A percentile compares a stretch with the other conserved stretches of the same genome.
Conservation (phyloP, 768 basidiomycete genomes). For the Pleurotus sapidus region DNA sequence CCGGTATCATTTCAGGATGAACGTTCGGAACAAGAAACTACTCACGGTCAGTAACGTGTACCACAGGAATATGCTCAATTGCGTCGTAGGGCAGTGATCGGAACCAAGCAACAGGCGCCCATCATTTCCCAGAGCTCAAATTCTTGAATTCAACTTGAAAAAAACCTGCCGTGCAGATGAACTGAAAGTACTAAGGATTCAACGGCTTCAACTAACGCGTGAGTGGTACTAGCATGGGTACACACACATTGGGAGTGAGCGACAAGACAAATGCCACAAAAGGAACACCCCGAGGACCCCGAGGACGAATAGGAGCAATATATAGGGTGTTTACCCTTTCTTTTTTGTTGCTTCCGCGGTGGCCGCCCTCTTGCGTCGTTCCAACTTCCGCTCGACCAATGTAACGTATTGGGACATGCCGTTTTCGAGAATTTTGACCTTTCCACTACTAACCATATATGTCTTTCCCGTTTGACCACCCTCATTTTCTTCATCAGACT, state of each 20-base stretch:
- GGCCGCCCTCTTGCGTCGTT: conserved; percentile 5
- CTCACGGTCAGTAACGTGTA: not conserved
- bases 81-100: not conserved
- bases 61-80: not conserved
- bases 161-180: too few species aligned
- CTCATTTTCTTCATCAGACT: conserved; percentile 14
- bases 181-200: too few species aligned
- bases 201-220: too few species aligned
- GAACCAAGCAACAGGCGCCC: not conserved
- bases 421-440: conserved; percentile 18
- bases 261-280: too few species aligned
- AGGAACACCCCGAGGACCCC: too few species aligned
- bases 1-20: conserved; percentile 9
- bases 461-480: conserved; percentile 12
- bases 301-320: too few species aligned
- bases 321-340: not conserved
- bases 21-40: not conserved
- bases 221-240: too few species aligned
- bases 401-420: conserved; percentile 21
- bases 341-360: conserved; percentile 1
- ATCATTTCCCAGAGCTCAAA: too few species aligned
- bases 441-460: conserved; percentile 19
- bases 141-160: too few species aligned
- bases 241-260: too few species aligned
- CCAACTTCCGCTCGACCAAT: conserved; percentile 18